Evolutionary conservation across 2,329 filamentous ascomycete genomes (phyloP), one percentile per base, ranked within the genome.

Genomic region (Ilyonectria mors-panacis): DNA sequence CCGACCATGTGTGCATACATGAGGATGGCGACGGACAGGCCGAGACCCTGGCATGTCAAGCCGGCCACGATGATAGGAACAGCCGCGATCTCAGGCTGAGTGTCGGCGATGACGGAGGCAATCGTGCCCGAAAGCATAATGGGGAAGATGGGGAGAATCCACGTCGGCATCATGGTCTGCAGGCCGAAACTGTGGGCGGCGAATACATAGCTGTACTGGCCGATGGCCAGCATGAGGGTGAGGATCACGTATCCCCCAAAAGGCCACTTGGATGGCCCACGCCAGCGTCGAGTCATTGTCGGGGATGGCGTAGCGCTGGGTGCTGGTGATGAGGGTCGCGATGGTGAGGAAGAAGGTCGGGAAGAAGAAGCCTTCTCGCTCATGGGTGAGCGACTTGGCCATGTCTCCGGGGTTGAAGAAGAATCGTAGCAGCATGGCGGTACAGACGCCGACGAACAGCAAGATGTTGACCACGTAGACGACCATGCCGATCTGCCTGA

Each of bases 111-210:
- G 68, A 91, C 86, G 1, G 88, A 87, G 2, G 92, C 91, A 50
- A 94, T 88, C 2, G 91, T 93, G 2, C 92, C 92, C 0, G 86
- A 87, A 10, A 94, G 85, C 91, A 94, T 93, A 77, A 92, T 84
- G 12, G 91, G 91, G 77, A 93, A 94, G 72, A 93, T 90, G n/a
- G 91, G 91, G 5, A 94, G 81, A 65, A 93, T 89, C 91, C 91
- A 93, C 0, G 89, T 90, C 0, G 92, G 92, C 85, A 91, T 92
- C 87, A 93, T 92, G 54, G 87, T 88, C 61, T 88, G 86, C 7
- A 93, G 82, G 2, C 83, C 84, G 67, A 91, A 90, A 63, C 80
- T 85, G 75, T 88, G 86, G 4, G 82, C 80, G 5, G 87, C 83
- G 77, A 93, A 93, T 21, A 93, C 82, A 76, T 86, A 88, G 57